Percentiles rank a stretch among this genome's conserved stretches.
Conservation (phyloP, 305 asterid genomes). For the Fraxinus albicans region DNA sequence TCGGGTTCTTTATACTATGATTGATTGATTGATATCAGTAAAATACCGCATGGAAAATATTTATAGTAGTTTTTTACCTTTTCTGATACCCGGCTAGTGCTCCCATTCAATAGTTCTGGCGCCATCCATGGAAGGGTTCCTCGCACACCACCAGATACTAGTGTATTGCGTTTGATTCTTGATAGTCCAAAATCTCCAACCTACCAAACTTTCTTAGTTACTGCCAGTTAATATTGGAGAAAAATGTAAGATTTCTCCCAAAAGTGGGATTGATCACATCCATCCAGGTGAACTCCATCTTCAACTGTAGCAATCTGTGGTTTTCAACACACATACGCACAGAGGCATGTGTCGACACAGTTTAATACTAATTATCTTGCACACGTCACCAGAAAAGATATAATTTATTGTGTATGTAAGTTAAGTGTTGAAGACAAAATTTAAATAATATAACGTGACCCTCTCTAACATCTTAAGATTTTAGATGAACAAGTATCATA, state of each 20-base stretch:
- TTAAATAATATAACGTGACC: background rate
- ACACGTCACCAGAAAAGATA: background rate
- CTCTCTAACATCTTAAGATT: background rate
- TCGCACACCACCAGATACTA: conserved; percentile 80
- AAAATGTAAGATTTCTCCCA: background rate
- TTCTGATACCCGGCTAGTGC: conserved; percentile 62
- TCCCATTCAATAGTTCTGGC: conserved; percentile 74
- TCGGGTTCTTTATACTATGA: conserved; percentile 12
- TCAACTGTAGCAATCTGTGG: background rate
- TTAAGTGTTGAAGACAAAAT: background rate
- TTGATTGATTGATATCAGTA: background rate
- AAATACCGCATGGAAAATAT: conserved; percentile 3
- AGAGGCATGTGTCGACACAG: background rate
- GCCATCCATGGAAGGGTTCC: conserved; percentile 95
- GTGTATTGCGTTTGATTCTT: conserved; percentile 67
- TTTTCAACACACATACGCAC: background rate
- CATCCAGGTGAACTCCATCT: background rate
- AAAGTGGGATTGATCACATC: conserved; percentile 12
- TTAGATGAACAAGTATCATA: background rate
- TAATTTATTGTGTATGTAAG: background rate
- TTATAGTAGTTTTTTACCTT: conserved; percentile 44
- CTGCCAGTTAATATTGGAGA: conserved; percentile 13
- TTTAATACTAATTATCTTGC: conserved; percentile 8
- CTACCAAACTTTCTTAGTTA: conserved; percentile 35
- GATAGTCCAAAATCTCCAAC: conserved; percentile 87